Base-by-base conservation (phyloP, 768 basidiomycete species). In the Sporobolomyces pararoseus region DNA sequence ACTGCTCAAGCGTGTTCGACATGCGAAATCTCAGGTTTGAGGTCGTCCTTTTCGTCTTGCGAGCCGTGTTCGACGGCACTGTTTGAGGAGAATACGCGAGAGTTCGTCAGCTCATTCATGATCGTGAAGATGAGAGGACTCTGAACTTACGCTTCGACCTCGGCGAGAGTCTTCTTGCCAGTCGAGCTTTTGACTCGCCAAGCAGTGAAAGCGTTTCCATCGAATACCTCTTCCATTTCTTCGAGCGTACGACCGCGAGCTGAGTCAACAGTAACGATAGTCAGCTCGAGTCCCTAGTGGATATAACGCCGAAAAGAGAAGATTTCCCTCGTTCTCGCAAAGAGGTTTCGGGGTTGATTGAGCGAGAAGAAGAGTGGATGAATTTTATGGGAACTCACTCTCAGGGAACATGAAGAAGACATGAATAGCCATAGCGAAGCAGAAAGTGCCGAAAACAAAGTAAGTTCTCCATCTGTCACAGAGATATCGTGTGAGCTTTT, bases 151-250 rank as follows among this genome's bases (percentile, higher is more conserved):
- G 47, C 46, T 29, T 58, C 65, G 55, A 65, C 37, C 35, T 67
- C 59, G 14, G 27, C 59, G 16, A 55, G 37, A 25, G 52, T 62
- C 54, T 74, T 74, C 65, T 58, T 68, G 10, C 76, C 76, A 31
- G 71, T 59, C 25, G 60, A 47, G 13, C 19, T 17, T 27, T 62
- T 54, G 61, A 76, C 63, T 37, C 83, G 84, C 89, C 89, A 90
- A 7, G 89, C 88, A 23, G 85, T 82, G 80, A 87, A 90, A 37
- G 79, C 77, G 73, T 90, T 85, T 0, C 87, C 88, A 7, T 81
- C 80, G 81, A 90, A 90, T 72, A 90, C 84, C 7, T 86, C 88
- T 77, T 90, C 89, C 49, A 90, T 83, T 78, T 90, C 89, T 79
- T 90, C 89, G 13, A 90, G 84, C 4, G 87, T 84, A 0, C 87